Evolutionary conservation across 2,329 filamentous ascomycete species (phyloP), one percentile per base, ranked within the genome.

Genomic region (Diaporthe amygdali): DNA sequence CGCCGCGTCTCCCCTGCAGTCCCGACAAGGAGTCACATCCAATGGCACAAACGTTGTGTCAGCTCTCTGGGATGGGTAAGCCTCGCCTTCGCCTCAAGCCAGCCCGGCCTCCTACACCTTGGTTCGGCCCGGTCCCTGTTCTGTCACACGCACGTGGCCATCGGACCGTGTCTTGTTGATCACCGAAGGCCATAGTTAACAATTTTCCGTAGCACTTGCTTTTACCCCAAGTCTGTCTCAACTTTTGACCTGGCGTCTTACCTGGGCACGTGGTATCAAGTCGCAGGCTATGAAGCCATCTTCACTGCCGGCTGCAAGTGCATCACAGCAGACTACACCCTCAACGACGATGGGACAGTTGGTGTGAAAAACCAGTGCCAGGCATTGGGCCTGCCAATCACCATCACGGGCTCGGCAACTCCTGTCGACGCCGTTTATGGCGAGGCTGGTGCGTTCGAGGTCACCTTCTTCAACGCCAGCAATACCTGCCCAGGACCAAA

Each of bases 181-280:
- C 51, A n/a, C 0, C 25, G 30, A 5, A 3, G 25, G 27, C 2
- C 51, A 20, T 34, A 8, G n/a, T 32, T 55, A 20, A 55, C 32
- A 37, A 8, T 37, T 15, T 37, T 20, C 3, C 27, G 22, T 22
- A 70, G 73, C 27, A 59, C 67, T 37, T 75, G 74, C 69, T 74
- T 71, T 69, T 75, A 75, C 68, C 74, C 74, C n/a, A 56, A 56
- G 17, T 49, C 74, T 5, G 74, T 74, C 63, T 49, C 72, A 22
- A 37, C 56, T 47, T 74, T 75, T 41, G 73, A 75, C 46, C 46
- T 75, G 5, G 27, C 52, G 47, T 67, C 69, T 15, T 75, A 74
- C 47, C 55, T 72, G 17, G 73, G 73, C 66, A 66, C 66, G 6
- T 75, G 74, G 74, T 75, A 74, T 63, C 73, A 75, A 39, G 73